These are phyloP conservation scores for Epichloe gansuensis DNA, from an alignment of 2,329 filamentous ascomycete species.

Conservation along the genomic window DNA sequence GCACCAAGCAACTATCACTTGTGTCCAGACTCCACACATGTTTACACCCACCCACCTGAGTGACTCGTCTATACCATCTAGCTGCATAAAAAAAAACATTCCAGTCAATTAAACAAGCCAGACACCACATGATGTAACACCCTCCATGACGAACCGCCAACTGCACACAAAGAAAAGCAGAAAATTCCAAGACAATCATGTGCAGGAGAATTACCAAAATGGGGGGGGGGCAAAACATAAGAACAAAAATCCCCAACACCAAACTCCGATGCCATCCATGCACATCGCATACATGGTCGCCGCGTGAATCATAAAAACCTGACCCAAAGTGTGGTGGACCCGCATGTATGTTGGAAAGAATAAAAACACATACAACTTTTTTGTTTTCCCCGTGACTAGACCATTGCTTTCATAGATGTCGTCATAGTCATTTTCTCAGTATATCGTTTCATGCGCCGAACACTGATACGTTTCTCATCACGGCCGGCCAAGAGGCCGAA, in stretches of 20 bases:
- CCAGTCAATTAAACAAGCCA: neutral
- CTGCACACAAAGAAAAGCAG: too few species aligned
- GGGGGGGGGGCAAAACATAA: too few species aligned
- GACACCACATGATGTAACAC: neutral
- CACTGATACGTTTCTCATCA: slow-evolving; percentile 29
- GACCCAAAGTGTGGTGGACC: too few species aligned
- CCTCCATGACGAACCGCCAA: neutral
- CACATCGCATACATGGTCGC: too few species aligned
- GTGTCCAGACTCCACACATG: too few species aligned
- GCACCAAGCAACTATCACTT: too few species aligned
- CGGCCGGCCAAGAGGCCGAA: slow-evolving; percentile 30
- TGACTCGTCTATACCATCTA: neutral
- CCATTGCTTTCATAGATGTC: slow-evolving; percentile 15
- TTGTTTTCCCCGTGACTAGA: neutral
- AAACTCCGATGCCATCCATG: too few species aligned
- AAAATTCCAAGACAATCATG: too few species aligned
- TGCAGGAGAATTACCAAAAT: too few species aligned
- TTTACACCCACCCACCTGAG: too few species aligned
- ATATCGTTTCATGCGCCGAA: slow-evolving; percentile 31
- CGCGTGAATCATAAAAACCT: too few species aligned
- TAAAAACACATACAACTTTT: neutral
- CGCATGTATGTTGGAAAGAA: neutral
- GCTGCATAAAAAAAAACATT: slow-evolving; percentile 2
- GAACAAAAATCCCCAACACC: too few species aligned
- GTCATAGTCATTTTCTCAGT: slow-evolving; percentile 26